Evolutionary conservation across 306 rosid genomes (phyloP).

Genomic region (Acacia acuminata): DNA sequence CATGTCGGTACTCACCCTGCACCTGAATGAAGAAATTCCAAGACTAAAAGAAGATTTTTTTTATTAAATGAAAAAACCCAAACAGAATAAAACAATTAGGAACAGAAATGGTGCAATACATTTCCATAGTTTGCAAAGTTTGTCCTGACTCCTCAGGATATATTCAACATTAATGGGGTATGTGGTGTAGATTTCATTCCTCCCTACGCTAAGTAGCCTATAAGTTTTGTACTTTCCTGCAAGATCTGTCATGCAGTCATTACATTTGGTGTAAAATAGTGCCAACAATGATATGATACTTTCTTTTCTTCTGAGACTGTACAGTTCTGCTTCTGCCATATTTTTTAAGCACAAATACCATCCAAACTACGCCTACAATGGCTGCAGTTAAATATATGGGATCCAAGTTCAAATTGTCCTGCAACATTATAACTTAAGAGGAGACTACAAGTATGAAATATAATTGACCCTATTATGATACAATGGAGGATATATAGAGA

Average conservation of each 20-base stretch:
- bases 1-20: constrained; percentile 59
- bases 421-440: constrained; percentile 9
- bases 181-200: constrained; percentile 57
- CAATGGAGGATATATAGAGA: not conserved
- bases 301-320: constrained; percentile 39
- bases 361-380: constrained; percentile 9
- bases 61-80: not conserved
- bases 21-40: not conserved
- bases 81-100: not conserved
- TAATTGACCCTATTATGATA: too few species aligned
- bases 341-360: not conserved
- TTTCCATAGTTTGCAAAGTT: constrained; percentile 61
- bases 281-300: constrained; percentile 31
- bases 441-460: not conserved
- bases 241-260: constrained; percentile 55
- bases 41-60: not conserved
- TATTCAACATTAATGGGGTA: constrained; percentile 60
- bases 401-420: not conserved
- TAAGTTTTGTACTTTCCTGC: constrained; percentile 52
- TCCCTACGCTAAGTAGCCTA: constrained; percentile 42
- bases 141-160: constrained; percentile 59
- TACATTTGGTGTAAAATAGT: constrained; percentile 37
- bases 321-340: not conserved
- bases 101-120: constrained; percentile 31
- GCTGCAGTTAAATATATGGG: not conserved